A percentile compares a stretch with the other conserved stretches of the same genome.
These are phyloP conservation scores for Apophysomyces variabilis DNA, from an alignment of 371 early-diverging fungal genomes.

Conservation along the genomic window DNA sequence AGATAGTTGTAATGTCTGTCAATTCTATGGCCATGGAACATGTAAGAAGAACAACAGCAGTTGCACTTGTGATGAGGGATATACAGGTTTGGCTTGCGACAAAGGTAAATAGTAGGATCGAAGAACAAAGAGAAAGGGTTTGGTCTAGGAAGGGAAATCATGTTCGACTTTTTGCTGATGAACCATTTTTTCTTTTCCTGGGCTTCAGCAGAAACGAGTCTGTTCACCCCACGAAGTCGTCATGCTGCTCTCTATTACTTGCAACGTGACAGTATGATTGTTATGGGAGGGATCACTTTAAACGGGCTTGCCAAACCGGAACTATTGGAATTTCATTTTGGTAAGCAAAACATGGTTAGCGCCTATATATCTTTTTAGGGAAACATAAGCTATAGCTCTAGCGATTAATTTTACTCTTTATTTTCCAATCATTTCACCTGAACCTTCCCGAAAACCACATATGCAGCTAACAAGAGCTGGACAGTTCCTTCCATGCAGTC, in stretches of 20 bases:
- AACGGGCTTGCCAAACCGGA: not conserved
- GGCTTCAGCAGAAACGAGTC: not conserved
- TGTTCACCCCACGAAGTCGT: constrained; percentile 11
- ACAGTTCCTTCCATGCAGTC: not conserved
- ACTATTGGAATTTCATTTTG: constrained; percentile 8
- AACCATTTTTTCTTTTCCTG: not conserved
- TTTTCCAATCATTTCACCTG: too few relatives aligned
- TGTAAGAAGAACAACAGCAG: not conserved
- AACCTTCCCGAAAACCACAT: too few relatives aligned
- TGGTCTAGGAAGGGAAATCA: too few relatives aligned
- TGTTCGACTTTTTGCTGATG: not conserved
- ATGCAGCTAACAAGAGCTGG: constrained; percentile 1
- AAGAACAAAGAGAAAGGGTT: too few relatives aligned
- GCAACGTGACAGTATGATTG: constrained; percentile 10
- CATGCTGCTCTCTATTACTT: constrained; percentile 6
- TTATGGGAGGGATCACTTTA: constrained; percentile 4
- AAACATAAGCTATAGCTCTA: too few relatives aligned
- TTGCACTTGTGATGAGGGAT: not conserved
- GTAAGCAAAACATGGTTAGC: not conserved
- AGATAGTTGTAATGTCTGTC: not conserved
- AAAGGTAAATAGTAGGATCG: not conserved
- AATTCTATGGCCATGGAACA: not conserved
- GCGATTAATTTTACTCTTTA: too few relatives aligned
- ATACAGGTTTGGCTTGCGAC: not conserved
- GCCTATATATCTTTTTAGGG: too few relatives aligned